Evolutionary conservation across 345 rosid species (phyloP).

Genomic region (Sisymbrium altissimum): DNA sequence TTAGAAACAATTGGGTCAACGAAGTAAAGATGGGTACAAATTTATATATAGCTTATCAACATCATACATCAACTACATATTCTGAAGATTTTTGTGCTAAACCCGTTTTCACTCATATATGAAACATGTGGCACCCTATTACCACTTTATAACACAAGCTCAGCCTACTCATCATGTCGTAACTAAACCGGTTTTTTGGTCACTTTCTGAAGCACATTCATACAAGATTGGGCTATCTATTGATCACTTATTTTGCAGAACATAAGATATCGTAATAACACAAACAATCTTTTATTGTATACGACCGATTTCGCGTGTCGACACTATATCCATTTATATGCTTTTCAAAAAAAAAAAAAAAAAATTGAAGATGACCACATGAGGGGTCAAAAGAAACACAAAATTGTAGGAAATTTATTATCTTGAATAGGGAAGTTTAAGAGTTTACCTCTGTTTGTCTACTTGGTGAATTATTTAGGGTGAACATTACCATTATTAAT

Average conservation of each 20-base stretch:
- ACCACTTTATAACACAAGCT: not conserved
- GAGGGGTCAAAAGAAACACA: slow-evolving; percentile 5
- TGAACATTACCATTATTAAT: slow-evolving; percentile 1
- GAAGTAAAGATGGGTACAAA: not conserved
- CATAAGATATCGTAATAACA: too few species aligned
- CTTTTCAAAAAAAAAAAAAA: not conserved
- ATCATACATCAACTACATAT: not conserved
- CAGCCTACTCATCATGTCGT: not conserved
- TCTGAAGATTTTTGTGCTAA: not conserved
- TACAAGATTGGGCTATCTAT: not conserved
- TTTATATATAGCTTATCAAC: not conserved
- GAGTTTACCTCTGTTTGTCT: too few species aligned
- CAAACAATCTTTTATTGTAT: too few species aligned
- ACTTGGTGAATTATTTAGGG: too few species aligned
- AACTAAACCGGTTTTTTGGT: not conserved
- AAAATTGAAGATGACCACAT: not conserved
- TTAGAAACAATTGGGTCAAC: not conserved
- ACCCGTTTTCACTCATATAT: not conserved
- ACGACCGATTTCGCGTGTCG: too few species aligned
- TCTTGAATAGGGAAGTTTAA: too few species aligned
- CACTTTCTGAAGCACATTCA: not conserved
- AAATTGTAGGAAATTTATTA: slow-evolving; percentile 16
- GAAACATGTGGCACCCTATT: not conserved
- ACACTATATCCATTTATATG: not conserved
- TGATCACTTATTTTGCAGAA: not conserved